Evolutionary conservation across 2,329 filamentous ascomycete genomes (phyloP), one percentile per base, ranked within the genome.

Genomic region (Rugonectria rugulosa): DNA sequence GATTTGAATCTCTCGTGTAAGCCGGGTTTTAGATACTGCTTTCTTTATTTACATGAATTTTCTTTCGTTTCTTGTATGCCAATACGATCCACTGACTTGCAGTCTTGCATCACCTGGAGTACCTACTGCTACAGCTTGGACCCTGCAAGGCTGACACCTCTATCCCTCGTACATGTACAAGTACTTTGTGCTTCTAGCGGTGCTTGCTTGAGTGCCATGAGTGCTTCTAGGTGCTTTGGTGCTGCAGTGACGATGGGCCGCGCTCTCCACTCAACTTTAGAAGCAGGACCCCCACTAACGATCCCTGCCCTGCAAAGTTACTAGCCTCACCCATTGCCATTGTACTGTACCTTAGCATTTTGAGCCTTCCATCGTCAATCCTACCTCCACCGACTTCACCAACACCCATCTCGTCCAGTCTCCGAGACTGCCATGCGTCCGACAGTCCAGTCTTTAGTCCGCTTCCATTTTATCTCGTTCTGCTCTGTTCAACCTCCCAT

Each of bases 231-330:
- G n/a, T n/a, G n/a, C n/a, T n/a, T n/a, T n/a, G n/a, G n/a, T n/a
- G n/a, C n/a, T n/a, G n/a, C 11, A 27, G n/a, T 34, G 19, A 26
- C 44, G 10, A 21, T 10, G 14, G 31, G n/a, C 17, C 6, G 24
- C 11, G 36, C 46, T 50, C 53, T 56, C 53, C 60, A 58, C 65
- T 67, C 60, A 60, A 44, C 45, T 59, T 57, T 53, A 49, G 49
- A 56, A 52, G 42, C 45, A 40, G 38, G 45, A 60, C 65, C 65
- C 65, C 37, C 37, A 40, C 37, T 24, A 40, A n/a, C 37, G 9
- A 40, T 11, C 19, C 20, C 37, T 12, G 12, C 37, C 20, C 64
- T 65, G 62, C 56, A 49, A 49, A 27, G 46, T 32, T 34, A 31
- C 50, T 38, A n/a, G n/a, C n/a, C n/a, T n/a, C n/a, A n/a, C n/a